Evolutionary conservation across 768 basidiomycete species (phyloP), one percentile per base, ranked within the genome.

Genomic region (Rhodosporidiobolus sp.): DNA sequence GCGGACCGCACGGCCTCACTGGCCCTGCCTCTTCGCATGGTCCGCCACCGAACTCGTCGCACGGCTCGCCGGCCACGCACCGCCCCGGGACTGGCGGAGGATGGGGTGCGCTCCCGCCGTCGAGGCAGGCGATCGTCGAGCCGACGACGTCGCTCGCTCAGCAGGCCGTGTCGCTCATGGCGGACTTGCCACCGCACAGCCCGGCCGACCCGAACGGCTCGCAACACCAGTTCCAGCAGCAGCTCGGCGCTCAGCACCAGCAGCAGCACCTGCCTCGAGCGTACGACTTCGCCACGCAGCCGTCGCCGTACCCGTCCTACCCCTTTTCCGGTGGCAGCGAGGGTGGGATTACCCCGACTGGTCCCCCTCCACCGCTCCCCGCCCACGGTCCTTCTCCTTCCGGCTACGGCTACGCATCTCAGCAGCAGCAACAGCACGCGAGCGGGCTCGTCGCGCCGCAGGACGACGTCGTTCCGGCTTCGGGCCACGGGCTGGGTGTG

Each of bases 401-500:
- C 5, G 6, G 16, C 35, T 57, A 24, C 32, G 32, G 34, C 34
- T 57, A 38, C 56, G 35, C 26, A 7, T 14, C 52, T n/a, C 38
- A 50, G 34, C 20, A 22, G 46, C 19, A 16, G 17, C 22, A 38
- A n/a, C 32, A 11, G 45, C 48, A 63, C 26, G 35, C 62, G 30
- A 52, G 50, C 62, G 62, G 62, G 9, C 50, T 63, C 26, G 62
- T 63, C 46, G 46, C 8, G 0, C 14, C 60, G 16, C 5, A 4
- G 20, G 63, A 64, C 19, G 63, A 64, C 6, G 38, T 64, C 43
- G 63, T 64, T 17, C 63, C 63, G 2, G 63, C 63, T 1, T 54
- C 63, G 4, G 63, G 63, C 10, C 63, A 64, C 53, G 63, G 63
- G n/a, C 63, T 64, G 24, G 63, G 53, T 19, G 63, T 64, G 17